Conservation (phyloP, 2,329 filamentous ascomycete genomes). For the Scedosporium aurantiacum region DNA sequence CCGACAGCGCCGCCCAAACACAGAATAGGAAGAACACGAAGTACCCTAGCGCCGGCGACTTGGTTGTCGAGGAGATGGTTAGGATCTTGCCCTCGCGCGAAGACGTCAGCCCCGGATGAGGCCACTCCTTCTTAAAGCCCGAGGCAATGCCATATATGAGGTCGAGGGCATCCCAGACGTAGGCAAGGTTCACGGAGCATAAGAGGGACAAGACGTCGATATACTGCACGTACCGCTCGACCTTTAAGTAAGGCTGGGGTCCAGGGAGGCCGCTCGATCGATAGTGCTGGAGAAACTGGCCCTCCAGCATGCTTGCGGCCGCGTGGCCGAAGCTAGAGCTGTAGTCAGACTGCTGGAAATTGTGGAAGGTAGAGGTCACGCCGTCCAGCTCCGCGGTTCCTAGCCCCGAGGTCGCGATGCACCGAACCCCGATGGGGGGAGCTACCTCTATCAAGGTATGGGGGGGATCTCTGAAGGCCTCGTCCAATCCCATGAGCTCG, state of each 20-base stretch:
- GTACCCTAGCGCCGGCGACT: not conserved
- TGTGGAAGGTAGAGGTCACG: constrained; percentile 4
- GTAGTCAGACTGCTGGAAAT: constrained; percentile 1
- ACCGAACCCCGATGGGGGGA: constrained; percentile 6
- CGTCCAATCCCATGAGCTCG: not conserved
- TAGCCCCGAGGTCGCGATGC: constrained; percentile 1
- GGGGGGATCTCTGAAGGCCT: not conserved
- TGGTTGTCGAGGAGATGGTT: not conserved
- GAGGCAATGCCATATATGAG: constrained; percentile 3
- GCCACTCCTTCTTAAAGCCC: not conserved
- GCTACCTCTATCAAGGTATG: not conserved
- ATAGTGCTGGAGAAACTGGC: not conserved
- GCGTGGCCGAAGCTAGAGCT: not conserved
- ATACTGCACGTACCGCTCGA: not conserved
- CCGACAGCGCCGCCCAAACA: not conserved
- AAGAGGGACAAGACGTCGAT: not conserved
- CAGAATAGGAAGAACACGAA: not conserved
- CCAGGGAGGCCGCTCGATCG: not conserved
- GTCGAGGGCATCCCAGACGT: constrained; percentile 2
- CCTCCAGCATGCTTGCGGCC: not conserved
- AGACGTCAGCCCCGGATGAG: not conserved
- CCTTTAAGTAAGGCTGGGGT: not conserved
- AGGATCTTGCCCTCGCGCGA: constrained; percentile 3
- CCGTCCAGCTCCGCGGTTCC: constrained; percentile 4
- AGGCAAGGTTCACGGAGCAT: constrained; percentile 1